Evolutionary conservation across 2,329 filamentous ascomycete species (phyloP).

Genomic region (Diaporthe batatas): DNA sequence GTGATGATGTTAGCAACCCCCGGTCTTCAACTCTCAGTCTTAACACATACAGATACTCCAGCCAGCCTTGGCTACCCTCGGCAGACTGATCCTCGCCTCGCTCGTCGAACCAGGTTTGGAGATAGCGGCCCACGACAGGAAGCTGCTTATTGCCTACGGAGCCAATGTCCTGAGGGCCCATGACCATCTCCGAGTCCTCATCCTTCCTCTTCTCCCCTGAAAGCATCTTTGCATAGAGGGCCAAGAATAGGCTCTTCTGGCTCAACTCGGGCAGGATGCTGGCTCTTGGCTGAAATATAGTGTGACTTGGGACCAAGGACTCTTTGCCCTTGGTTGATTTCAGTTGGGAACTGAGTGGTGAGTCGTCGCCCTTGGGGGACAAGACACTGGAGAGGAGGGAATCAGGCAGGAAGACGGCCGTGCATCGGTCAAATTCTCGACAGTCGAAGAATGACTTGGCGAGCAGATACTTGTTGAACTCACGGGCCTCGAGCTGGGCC

Average conservation of each 20-base stretch:
- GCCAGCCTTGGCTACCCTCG: slow-evolving; percentile 83
- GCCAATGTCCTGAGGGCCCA: slow-evolving; percentile 91
- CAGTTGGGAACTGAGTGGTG: slow-evolving; percentile 60
- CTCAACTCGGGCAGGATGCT: slow-evolving; percentile 72
- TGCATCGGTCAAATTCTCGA: slow-evolving; percentile 93
- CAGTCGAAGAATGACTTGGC: slow-evolving; percentile 97
- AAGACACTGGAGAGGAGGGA: slow-evolving; percentile 78
- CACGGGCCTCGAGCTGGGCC: slow-evolving; percentile 80
- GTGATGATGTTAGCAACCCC: slow-evolving; percentile 13
- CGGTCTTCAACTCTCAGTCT: neutral
- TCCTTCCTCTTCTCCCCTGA: slow-evolving; percentile 96
- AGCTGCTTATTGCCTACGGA: slow-evolving; percentile 89
- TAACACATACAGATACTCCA: slow-evolving; percentile 77
- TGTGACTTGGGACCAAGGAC: slow-evolving; percentile 46
- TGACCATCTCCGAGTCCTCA: slow-evolving; percentile 96
- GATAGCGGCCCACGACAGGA: slow-evolving; percentile 77
- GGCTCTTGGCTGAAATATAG: slow-evolving; percentile 34
- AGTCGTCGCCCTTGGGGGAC: slow-evolving; percentile 59
- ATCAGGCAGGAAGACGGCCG: slow-evolving; percentile 88
- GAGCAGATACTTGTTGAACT: slow-evolving; percentile 86
- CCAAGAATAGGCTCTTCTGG: slow-evolving; percentile 92
- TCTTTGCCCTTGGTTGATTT: slow-evolving; percentile 79
- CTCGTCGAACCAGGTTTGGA: slow-evolving; percentile 85
- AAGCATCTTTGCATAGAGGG: slow-evolving; percentile 91
- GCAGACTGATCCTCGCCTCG: slow-evolving; percentile 71